Conservation (phyloP, 1,284 basidiomycete genomes). For the Phellopilus nigrolimitatus region DNA sequence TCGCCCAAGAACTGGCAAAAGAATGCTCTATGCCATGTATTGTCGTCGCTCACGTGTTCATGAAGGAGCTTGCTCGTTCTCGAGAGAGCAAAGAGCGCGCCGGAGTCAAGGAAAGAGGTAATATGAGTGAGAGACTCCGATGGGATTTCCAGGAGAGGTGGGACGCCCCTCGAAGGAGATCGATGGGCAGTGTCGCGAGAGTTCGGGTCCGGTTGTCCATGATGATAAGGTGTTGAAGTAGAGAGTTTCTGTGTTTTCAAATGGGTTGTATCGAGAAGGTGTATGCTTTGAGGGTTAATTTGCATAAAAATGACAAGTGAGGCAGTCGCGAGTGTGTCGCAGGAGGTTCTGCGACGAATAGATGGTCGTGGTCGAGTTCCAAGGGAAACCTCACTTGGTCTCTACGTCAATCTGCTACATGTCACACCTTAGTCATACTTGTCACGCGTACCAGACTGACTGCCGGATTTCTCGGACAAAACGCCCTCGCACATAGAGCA, state of each 20-base stretch:
- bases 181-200: background rate
- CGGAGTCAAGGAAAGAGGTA: constrained; percentile 71
- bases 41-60: constrained; percentile 70
- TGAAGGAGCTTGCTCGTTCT: constrained; percentile 52
- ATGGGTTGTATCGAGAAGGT: constrained; percentile 6
- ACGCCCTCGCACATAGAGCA: no score
- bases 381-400: no score
- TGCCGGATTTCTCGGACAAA: no score
- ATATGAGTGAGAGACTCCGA: constrained; percentile 74
- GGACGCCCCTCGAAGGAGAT: constrained; percentile 17
- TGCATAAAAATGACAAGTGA: constrained; percentile 15
- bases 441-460: no score
- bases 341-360: constrained; percentile 13
- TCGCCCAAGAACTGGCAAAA: constrained; percentile 65
- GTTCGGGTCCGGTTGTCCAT: constrained; percentile 41
- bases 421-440: no score
- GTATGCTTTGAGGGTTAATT: constrained; percentile 13
- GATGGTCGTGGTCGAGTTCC: constrained; percentile 13
- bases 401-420: no score
- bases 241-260: constrained; percentile 6
- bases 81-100: constrained; percentile 54
- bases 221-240: constrained; percentile 33
- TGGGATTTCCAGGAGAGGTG: constrained; percentile 52
- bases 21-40: constrained; percentile 83
- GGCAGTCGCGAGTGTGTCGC: constrained; percentile 5